Evolutionary conservation across 441 rosid genomes (phyloP).

Genomic region (Bocquillonia castaneifolia): DNA sequence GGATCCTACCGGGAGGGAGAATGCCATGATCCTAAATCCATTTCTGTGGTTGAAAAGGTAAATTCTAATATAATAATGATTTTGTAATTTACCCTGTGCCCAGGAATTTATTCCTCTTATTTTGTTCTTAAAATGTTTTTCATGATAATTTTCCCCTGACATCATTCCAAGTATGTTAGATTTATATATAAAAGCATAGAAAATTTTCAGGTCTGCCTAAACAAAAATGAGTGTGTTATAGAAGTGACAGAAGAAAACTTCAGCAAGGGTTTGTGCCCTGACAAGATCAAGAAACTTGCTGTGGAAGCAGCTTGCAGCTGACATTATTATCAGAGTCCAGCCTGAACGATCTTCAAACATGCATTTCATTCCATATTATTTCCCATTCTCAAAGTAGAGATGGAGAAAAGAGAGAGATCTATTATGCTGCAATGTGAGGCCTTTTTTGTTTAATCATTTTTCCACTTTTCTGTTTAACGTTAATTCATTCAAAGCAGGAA

Average conservation of each 20-base stretch:
- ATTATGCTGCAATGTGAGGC: no score
- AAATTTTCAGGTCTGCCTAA: constrained; percentile 43
- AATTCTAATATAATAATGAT: neutral
- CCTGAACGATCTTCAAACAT: neutral
- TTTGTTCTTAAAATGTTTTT: neutral
- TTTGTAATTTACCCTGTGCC: neutral
- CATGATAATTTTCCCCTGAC: neutral
- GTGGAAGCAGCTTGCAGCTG: constrained; percentile 52
- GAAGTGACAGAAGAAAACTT: constrained; percentile 38
- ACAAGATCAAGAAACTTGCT: constrained; percentile 37
- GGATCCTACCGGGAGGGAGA: constrained; percentile 45
- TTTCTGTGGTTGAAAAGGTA: constrained; percentile 45
- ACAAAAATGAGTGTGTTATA: constrained; percentile 36
- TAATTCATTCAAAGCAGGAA: no score
- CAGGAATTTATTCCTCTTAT: neutral
- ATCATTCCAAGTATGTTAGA: neutral
- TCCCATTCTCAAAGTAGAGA: no score
- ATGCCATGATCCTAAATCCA: constrained; percentile 49
- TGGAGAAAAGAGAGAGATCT: no score
- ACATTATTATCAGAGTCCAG: constrained; percentile 11
- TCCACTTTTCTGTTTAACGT: no score
- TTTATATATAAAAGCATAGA: neutral
- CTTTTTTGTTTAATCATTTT: no score
- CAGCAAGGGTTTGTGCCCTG: constrained; percentile 34
- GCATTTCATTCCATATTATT: no score